phyloP scores from a whole-genome alignment of 176 grass and related monocot species.

The Phoenix dactylifera region DNA sequence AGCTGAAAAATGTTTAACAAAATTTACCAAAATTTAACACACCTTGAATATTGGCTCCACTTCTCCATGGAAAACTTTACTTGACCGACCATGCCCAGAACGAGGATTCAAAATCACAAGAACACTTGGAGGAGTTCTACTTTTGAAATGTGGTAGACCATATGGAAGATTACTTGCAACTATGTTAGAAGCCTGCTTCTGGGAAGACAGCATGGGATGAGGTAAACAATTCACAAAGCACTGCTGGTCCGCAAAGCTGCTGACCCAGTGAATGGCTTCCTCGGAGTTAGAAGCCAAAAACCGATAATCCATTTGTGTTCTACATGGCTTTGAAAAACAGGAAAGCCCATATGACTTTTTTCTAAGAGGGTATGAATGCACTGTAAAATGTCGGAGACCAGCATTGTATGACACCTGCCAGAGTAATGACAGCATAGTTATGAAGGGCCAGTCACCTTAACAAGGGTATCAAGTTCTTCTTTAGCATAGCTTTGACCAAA shows the following conservation, averaged over 20 bases:
- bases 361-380: not conserved
- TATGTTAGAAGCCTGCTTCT: constrained; percentile 36
- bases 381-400: not conserved
- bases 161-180: constrained; percentile 35
- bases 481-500: too few relatives aligned
- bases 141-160: constrained; percentile 40
- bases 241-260: constrained; percentile 17
- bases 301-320: not conserved
- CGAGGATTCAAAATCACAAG: constrained; percentile 88
- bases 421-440: not conserved
- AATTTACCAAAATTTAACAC: constrained; percentile 2
- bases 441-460: too few relatives aligned
- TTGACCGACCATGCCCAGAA: constrained; percentile 80
- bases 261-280: constrained; percentile 13
- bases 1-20: too few relatives aligned
- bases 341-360: not conserved
- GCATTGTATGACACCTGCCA: constrained; percentile 32
- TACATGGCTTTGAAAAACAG: not conserved
- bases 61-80: constrained; percentile 69
- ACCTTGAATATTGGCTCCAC: constrained; percentile 70
- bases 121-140: constrained; percentile 38
- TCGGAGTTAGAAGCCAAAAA: constrained; percentile 31
- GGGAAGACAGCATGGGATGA: constrained; percentile 20
- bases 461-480: too few relatives aligned
- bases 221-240: constrained; percentile 24